Percentiles rank a stretch among this genome's conserved stretches.
Conservation (phyloP, 2,329 filamentous ascomycete species). For the Aspergillus transmontanensis region DNA sequence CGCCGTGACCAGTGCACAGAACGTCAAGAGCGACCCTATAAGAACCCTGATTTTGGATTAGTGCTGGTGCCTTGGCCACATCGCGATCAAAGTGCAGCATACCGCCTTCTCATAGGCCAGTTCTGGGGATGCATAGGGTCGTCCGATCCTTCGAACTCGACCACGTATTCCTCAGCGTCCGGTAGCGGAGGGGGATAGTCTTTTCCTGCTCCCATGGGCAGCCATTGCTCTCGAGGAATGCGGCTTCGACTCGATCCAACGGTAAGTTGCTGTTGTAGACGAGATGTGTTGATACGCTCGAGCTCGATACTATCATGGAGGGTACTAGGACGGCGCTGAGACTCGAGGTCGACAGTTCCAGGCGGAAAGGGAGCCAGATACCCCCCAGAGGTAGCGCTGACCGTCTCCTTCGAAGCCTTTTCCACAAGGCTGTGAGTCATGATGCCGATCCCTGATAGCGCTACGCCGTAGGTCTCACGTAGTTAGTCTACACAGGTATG, state of each 20-base stretch:
- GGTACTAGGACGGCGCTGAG: neutral
- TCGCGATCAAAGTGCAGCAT: neutral
- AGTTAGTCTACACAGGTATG: neutral
- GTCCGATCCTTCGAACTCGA: conserved; percentile 55
- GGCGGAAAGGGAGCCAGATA: neutral
- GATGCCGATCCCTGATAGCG: neutral
- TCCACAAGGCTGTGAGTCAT: neutral
- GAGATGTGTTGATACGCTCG: conserved; percentile 21
- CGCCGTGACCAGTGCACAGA: conserved; percentile 42
- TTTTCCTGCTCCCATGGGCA: conserved; percentile 40
- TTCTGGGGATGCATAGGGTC: conserved; percentile 57
- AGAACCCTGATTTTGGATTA: conserved; percentile 15
- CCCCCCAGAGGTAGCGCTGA: neutral
- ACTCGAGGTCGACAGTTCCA: neutral
- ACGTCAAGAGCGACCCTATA: conserved; percentile 21
- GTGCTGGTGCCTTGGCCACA: neutral
- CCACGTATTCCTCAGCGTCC: conserved; percentile 54
- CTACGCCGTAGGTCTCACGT: neutral
- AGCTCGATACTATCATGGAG: conserved; percentile 9
- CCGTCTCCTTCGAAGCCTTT: neutral
- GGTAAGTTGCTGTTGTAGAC: conserved; percentile 21
- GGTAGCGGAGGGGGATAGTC: conserved; percentile 52
- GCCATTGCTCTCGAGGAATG: conserved; percentile 19
- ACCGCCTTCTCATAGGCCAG: conserved; percentile 51
- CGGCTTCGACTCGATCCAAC: conserved; percentile 21